A percentile compares a stretch with the other conserved stretches of the same genome.
Evolutionary conservation across 1,139 yeast species (phyloP).

Genomic region (Magnusiomyces magnusii): DNA sequence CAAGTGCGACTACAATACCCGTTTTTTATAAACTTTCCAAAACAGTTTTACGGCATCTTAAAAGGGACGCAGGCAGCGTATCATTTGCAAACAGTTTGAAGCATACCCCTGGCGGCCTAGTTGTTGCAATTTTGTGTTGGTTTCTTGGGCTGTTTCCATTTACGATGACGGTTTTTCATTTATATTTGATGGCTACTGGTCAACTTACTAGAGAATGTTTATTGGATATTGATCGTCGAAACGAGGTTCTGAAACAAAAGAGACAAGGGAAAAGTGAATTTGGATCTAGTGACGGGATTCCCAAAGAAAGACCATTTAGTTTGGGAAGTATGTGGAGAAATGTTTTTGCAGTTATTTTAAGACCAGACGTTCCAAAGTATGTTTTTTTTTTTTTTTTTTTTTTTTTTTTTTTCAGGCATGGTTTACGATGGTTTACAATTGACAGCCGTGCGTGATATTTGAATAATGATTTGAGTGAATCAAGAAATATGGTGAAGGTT

Average conservation of each 20-base stretch:
- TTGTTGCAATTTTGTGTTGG: conserved; percentile 12
- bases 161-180: conserved; percentile 6
- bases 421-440: too few species aligned
- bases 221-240: neutral
- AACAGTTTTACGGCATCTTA: neutral
- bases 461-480: too few species aligned
- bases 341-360: conserved; percentile 14
- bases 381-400: neutral
- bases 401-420: neutral
- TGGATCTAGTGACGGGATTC: neutral
- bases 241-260: neutral
- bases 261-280: neutral
- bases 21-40: neutral
- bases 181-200: conserved; percentile 14
- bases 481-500: too few species aligned
- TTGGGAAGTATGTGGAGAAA: conserved; percentile 12
- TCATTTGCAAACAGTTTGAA: conserved; percentile 11
- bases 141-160: conserved; percentile 11
- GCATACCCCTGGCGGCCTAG: conserved; percentile 13
- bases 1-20: neutral
- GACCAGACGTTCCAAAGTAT: conserved; percentile 17
- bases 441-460: too few species aligned
- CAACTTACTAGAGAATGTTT: conserved; percentile 14
- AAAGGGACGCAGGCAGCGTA: neutral
- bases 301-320: conserved; percentile 7